A percentile compares a stretch with the other conserved stretches of the same genome.
Evolutionary conservation across 768 basidiomycete genomes (phyloP).

Genomic region (Chiua virens): DNA sequence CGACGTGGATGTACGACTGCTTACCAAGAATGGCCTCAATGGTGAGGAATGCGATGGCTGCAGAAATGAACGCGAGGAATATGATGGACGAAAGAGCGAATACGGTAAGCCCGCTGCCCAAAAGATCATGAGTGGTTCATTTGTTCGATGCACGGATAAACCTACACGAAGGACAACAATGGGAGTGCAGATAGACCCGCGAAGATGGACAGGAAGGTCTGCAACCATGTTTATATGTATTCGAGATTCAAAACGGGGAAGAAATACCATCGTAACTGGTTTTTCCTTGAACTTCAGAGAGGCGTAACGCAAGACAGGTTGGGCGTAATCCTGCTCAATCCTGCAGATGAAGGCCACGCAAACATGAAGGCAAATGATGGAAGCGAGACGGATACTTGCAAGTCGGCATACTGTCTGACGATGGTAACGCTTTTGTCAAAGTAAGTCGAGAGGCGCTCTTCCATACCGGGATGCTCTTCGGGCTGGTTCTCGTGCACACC

Average conservation of each 20-base stretch:
- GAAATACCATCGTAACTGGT: constrained; percentile 27
- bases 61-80: constrained; percentile 37
- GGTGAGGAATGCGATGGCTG: constrained; percentile 32
- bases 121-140: not conserved
- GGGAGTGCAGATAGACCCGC: constrained; percentile 36
- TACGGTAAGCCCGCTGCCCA: constrained; percentile 31
- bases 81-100: constrained; percentile 36
- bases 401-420: constrained; percentile 32
- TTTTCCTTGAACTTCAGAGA: constrained; percentile 22
- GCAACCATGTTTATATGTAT: constrained; percentile 7
- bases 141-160: constrained; percentile 8
- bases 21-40: constrained; percentile 33
- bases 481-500: constrained; percentile 14
- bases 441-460: constrained; percentile 26
- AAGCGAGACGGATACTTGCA: constrained; percentile 12
- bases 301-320: constrained; percentile 34
- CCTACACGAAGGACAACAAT: constrained; percentile 41
- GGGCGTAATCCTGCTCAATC: constrained; percentile 45
- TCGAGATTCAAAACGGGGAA: not conserved
- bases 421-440: constrained; percentile 27
- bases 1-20: not conserved
- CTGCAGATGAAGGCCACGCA: constrained; percentile 22
- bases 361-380: not conserved
- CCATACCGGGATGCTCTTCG: not conserved
- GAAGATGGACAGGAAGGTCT: constrained; percentile 46